Evolutionary conservation across 805 yeast species (phyloP).

Genomic region (Candida insectorum): DNA sequence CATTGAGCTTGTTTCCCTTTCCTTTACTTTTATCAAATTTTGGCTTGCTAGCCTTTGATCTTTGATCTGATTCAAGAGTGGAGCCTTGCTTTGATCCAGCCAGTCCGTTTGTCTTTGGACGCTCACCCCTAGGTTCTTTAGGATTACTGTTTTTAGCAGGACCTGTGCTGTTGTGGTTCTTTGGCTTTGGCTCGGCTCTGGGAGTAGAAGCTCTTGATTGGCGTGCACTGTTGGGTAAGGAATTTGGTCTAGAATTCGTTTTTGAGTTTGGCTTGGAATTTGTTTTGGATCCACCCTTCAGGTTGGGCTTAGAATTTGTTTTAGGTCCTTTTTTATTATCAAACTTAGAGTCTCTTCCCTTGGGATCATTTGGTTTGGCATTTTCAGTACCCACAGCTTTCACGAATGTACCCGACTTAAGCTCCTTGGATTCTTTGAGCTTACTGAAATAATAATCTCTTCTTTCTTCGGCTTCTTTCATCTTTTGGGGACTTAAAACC

Average conservation of each 20-base stretch:
- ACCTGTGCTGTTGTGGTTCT: not conserved
- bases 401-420: conserved; percentile 37
- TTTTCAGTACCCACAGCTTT: conserved; percentile 31
- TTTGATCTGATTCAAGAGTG: too few species aligned
- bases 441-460: conserved; percentile 34
- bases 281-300: not conserved
- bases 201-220: conserved; percentile 10
- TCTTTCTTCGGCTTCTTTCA: conserved; percentile 26
- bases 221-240: conserved; percentile 7
- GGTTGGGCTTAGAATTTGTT: not conserved
- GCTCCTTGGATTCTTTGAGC: conserved; percentile 26
- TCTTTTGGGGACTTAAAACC: conserved; percentile 8
- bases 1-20: too few species aligned
- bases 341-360: not conserved
- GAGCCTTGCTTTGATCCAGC: too few species aligned
- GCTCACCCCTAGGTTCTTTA: too few species aligned
- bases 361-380: conserved; percentile 6
- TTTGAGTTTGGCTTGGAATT: not conserved
- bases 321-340: not conserved
- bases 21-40: too few species aligned
- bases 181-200: not conserved
- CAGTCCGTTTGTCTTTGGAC: too few species aligned
- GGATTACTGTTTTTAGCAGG: too few species aligned
- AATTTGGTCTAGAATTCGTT: conserved; percentile 1
- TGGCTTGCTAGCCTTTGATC: too few species aligned